Evolutionary conservation across 495 filamentous ascomycete species (phyloP).

Genomic region (Penicillium cinerascens): DNA sequence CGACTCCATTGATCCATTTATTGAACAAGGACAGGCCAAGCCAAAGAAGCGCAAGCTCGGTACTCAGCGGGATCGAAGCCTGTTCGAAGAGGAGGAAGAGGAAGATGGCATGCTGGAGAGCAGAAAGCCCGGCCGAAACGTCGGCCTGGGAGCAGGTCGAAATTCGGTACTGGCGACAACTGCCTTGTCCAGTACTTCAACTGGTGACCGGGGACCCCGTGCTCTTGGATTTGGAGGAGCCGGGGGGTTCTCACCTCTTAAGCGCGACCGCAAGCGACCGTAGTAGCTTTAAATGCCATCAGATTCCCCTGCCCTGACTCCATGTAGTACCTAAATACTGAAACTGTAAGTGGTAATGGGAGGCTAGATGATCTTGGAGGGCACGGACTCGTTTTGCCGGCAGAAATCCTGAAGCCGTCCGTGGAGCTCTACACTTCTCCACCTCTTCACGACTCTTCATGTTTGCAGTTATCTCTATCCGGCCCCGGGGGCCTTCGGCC

Average conservation of each 20-base stretch:
- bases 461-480: conserved; percentile 4
- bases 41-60: conserved; percentile 76
- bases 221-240: conserved; percentile 32
- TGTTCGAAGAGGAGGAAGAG: conserved; percentile 76
- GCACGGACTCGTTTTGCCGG: conserved; percentile 8
- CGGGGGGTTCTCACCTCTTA: conserved; percentile 77
- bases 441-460: background rate
- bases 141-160: conserved; percentile 21
- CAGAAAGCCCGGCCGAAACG: conserved; percentile 32
- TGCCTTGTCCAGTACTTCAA: conserved; percentile 14
- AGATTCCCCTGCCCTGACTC: background rate
- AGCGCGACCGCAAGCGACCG: conserved; percentile 63
- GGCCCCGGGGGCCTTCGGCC: background rate
- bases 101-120: conserved; percentile 32
- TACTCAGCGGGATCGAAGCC: conserved; percentile 54
- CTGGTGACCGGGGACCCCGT: conserved; percentile 12
- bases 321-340: background rate
- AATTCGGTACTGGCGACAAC: conserved; percentile 12
- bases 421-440: background rate
- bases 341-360: background rate
- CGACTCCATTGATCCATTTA: background rate
- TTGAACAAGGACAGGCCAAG: conserved; percentile 49
- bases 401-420: conserved; percentile 6
- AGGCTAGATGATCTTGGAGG: background rate
- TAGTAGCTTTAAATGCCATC: background rate